Evolutionary conservation across 805 yeast species (phyloP).

Genomic region (Scheffersomyces ergatensis): DNA sequence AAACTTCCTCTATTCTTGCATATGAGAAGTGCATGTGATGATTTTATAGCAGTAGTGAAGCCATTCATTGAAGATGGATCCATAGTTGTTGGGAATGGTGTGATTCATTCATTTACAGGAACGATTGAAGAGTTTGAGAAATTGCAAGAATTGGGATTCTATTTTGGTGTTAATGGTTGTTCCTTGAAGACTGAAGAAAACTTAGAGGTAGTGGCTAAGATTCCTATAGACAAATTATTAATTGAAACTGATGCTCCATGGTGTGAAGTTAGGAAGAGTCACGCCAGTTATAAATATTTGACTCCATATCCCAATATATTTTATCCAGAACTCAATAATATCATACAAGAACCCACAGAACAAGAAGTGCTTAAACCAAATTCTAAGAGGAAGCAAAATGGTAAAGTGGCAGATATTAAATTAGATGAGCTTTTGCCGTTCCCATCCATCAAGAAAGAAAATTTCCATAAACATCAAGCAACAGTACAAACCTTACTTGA

Average conservation of each 20-base stretch:
- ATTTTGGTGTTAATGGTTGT: constrained; percentile 89
- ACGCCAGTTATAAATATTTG: constrained; percentile 64
- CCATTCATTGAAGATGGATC: constrained; percentile 56
- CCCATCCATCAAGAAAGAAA: constrained; percentile 65
- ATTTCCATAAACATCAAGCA: constrained; percentile 35
- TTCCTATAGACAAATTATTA: constrained; percentile 73
- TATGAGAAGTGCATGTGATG: constrained; percentile 82
- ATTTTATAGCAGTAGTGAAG: constrained; percentile 61
- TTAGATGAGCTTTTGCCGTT: constrained; percentile 57
- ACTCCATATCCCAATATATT: constrained; percentile 54
- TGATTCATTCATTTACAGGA: constrained; percentile 96
- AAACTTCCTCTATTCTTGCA: constrained; percentile 83
- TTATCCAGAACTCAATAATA: constrained; percentile 41
- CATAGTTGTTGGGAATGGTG: constrained; percentile 54
- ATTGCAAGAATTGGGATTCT: constrained; percentile 59
- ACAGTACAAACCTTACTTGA: constrained; percentile 10
- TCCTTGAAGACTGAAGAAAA: constrained; percentile 79
- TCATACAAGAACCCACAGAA: constrained; percentile 4
- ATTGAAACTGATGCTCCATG: constrained; percentile 98
- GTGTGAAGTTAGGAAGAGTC: constrained; percentile 90
- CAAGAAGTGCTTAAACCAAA: not conserved
- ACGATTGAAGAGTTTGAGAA: constrained; percentile 57
- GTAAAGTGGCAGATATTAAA: constrained; percentile 19
- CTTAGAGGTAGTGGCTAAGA: constrained; percentile 55
- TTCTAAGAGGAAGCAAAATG: constrained; percentile 13